A percentile compares a stretch with the other conserved stretches of the same genome.
Evolutionary conservation across 306 rosid species (phyloP).

Genomic region (Adenanthera pavonina): DNA sequence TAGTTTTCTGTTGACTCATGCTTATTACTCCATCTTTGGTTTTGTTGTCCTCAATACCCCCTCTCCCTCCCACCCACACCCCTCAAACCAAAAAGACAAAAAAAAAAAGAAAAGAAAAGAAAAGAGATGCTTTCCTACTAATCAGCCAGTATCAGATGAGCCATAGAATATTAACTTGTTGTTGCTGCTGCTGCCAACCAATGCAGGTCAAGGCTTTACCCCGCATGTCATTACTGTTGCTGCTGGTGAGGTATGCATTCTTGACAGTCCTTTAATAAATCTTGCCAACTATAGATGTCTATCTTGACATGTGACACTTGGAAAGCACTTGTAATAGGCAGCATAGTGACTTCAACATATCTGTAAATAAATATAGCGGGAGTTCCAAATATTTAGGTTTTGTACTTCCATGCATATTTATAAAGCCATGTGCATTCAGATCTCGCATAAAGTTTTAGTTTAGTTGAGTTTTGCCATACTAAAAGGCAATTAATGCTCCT

Average conservation of each 20-base stretch:
- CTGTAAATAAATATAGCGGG: not conserved
- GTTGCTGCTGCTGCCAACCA: slow-evolving; percentile 7
- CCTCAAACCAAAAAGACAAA: not conserved
- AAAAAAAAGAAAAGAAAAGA: not conserved
- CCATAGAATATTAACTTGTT: not conserved
- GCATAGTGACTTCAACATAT: not conserved
- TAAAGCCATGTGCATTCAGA: not conserved
- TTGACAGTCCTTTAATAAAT: not conserved
- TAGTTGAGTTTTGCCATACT: not conserved
- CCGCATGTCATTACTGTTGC: slow-evolving; percentile 65
- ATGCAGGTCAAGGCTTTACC: slow-evolving; percentile 69
- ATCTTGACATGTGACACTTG: slow-evolving; percentile 13
- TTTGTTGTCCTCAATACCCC: not conserved
- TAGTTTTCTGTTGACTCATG: not conserved
- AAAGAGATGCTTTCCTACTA: not conserved
- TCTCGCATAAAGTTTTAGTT: not conserved
- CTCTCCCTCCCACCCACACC: not conserved
- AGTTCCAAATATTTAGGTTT: not conserved
- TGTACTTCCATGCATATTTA: not conserved
- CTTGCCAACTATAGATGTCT: not conserved
- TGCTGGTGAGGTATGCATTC: slow-evolving; percentile 70
- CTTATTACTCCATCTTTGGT: not conserved
- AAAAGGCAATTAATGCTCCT: not conserved
- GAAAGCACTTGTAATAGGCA: slow-evolving; percentile 1
- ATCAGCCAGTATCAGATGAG: not conserved